phyloP scores from a whole-genome alignment of 1,284 basidiomycete species.

The Mixia osmundae region DNA sequence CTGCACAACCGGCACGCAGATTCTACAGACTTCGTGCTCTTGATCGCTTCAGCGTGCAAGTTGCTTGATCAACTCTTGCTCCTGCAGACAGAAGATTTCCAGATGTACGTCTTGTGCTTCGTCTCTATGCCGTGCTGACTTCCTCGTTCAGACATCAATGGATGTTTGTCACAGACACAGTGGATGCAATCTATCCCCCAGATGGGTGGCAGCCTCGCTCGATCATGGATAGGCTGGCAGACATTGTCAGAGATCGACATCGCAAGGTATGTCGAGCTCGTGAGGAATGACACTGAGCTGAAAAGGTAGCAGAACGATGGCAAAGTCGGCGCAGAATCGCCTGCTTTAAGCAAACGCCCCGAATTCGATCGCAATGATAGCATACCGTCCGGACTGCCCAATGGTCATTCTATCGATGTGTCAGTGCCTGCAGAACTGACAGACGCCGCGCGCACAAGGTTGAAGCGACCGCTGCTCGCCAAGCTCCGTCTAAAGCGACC shows the following conservation, averaged over 20 bases:
- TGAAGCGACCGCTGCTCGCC: slow-evolving; percentile 1
- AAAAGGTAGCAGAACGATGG: too few relatives aligned
- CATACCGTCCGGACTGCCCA: slow-evolving; percentile 1
- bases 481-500: slow-evolving; percentile 1
- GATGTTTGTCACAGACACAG: slow-evolving; percentile 95
- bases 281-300: background rate
- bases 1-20: slow-evolving; percentile 31
- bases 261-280: slow-evolving; percentile 16
- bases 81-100: slow-evolving; percentile 89
- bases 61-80: slow-evolving; percentile 75
- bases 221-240: slow-evolving; percentile 74
- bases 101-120: slow-evolving; percentile 40
- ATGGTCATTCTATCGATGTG: background rate
- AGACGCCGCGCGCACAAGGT: background rate
- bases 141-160: slow-evolving; percentile 57
- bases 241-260: slow-evolving; percentile 26
- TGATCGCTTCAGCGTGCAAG: slow-evolving; percentile 74
- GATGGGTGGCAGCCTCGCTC: slow-evolving; percentile 62
- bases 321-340: background rate
- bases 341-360: background rate
- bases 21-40: slow-evolving; percentile 53
- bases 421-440: slow-evolving; percentile 4
- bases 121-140: background rate
- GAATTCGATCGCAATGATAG: background rate
- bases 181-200: slow-evolving; percentile 74